Base-by-base conservation (phyloP, 495 filamentous ascomycete genomes). In the Talaromyces liani region DNA sequence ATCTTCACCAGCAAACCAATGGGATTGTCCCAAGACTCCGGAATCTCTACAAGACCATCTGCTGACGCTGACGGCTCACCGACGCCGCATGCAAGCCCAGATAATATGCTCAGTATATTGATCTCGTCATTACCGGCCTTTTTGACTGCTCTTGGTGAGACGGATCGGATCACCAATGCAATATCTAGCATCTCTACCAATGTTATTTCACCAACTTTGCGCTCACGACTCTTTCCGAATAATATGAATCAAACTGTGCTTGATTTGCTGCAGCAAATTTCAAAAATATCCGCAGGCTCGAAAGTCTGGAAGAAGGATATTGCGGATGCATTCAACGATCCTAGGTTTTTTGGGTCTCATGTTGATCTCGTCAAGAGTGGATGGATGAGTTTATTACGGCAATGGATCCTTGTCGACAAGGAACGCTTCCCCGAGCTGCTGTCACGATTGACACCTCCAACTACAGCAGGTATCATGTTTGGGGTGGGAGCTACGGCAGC, bases 391-490 rank as follows among this genome's bases (percentile, higher is more conserved):
- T 79, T 99, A 16, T 72, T 97, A 22, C 87, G 85, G 51, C 90
- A 96, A 70, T 95, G 91, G 88, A 80, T 86, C 16, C 73, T 93
- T 16, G 83, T 81, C 18, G 94, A 99, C 68, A 96, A 94, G 71
- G 94, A 97, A 63, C 85, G 91, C 20, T 84, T 99, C 73, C 76
- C 86, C 1, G 95, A 98, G 62, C 75, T 97, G 3, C 72, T 98
- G 14, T 79, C 82, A 45, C 86, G 92, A 27, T 80, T 98, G 39
- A 86, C 90, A 6, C 83, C 92, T 3, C 94, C 94, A 8, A 91
- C 91, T 16, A 90, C 94, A n/a, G 95, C 94, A 0, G 95, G 94
- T 16, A 96, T 98, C 62, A 91, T 99, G 72, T 99, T 99, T 65
- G 94, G 94, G 24, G 94, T 99, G 5, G 94, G 94, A 58, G 95